A percentile compares a stretch with the other conserved stretches of the same genome.
phyloP scores from a whole-genome alignment of 2,329 filamentous ascomycete species.

The Alternaria metachromatica region DNA sequence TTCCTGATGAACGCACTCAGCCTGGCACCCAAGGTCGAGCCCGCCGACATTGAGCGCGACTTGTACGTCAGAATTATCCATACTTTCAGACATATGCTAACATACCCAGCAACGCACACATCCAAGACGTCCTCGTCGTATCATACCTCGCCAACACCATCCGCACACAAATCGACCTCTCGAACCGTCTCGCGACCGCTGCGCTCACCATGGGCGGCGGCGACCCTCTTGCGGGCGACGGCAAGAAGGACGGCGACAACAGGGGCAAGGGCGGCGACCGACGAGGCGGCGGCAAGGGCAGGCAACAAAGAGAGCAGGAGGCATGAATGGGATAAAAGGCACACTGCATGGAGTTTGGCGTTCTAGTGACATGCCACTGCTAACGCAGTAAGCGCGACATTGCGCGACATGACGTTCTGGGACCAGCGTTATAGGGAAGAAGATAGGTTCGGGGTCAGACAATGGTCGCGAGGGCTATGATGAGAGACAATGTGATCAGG shows the following conservation, averaged over 20 bases:
- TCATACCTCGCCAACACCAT: constrained; percentile 99
- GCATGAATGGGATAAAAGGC: constrained; percentile 34
- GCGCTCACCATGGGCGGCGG: constrained; percentile 57
- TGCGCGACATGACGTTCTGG: not conserved
- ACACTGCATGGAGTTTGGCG: constrained; percentile 27
- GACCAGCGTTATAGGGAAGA: no score
- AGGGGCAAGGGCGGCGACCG: constrained; percentile 41
- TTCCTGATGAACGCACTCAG: constrained; percentile 93
- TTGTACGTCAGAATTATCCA: constrained; percentile 62
- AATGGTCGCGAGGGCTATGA: no score
- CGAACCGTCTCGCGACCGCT: constrained; percentile 83
- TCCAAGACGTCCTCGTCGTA: constrained; percentile 97
- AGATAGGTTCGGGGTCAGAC: no score
- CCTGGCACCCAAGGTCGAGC: constrained; percentile 92
- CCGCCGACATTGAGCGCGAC: constrained; percentile 89
- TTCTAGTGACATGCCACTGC: constrained; percentile 22
- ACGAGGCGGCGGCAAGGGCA: constrained; percentile 40
- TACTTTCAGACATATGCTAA: constrained; percentile 36
- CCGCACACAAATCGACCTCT: constrained; percentile 97
- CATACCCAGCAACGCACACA: constrained; percentile 83
- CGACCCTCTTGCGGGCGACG: constrained; percentile 46
- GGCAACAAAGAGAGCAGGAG: constrained; percentile 43
- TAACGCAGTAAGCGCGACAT: not conserved
- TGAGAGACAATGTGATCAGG: no score
- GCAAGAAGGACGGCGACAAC: constrained; percentile 43